Evolutionary conservation across 768 basidiomycete genomes (phyloP).

Genomic region (Tricholoma saponaceum): DNA sequence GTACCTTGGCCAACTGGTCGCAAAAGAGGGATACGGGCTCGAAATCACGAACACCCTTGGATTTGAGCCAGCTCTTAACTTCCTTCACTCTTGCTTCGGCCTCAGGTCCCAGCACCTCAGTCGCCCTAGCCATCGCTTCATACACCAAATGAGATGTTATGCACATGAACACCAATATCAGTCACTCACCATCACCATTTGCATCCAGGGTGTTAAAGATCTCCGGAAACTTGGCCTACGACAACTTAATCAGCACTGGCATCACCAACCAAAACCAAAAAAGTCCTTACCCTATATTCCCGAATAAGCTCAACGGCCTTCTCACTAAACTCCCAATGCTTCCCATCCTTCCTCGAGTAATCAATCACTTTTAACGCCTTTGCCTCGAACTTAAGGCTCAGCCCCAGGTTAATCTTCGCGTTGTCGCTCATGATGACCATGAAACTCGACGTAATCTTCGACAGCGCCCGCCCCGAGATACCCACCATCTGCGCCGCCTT

Average conservation of each 20-base stretch:
- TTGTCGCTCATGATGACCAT: conserved; percentile 78
- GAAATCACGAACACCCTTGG: conserved; percentile 83
- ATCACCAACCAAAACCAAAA: background rate
- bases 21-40: conserved; percentile 91
- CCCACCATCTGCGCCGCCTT: conserved; percentile 69
- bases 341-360: conserved; percentile 81
- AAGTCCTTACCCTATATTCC: conserved; percentile 67
- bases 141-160: conserved; percentile 5
- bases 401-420: conserved; percentile 83
- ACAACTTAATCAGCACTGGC: background rate
- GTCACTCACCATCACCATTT: conserved; percentile 62
- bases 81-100: conserved; percentile 72
- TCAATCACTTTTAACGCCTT: conserved; percentile 92
- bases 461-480: conserved; percentile 74
- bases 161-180: background rate
- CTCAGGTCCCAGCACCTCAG: conserved; percentile 54
- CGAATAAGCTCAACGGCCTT: conserved; percentile 76
- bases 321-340: conserved; percentile 92
- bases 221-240: conserved; percentile 76
- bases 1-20: conserved; percentile 87
- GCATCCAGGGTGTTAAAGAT: conserved; percentile 70
- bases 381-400: conserved; percentile 94
- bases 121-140: conserved; percentile 71
- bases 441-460: conserved; percentile 91
- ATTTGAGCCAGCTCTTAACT: conserved; percentile 81